These are phyloP conservation scores for Cylindrotheca closterium DNA, from an alignment of 108 stramenopile genomes.

Conservation along the genomic window DNA sequence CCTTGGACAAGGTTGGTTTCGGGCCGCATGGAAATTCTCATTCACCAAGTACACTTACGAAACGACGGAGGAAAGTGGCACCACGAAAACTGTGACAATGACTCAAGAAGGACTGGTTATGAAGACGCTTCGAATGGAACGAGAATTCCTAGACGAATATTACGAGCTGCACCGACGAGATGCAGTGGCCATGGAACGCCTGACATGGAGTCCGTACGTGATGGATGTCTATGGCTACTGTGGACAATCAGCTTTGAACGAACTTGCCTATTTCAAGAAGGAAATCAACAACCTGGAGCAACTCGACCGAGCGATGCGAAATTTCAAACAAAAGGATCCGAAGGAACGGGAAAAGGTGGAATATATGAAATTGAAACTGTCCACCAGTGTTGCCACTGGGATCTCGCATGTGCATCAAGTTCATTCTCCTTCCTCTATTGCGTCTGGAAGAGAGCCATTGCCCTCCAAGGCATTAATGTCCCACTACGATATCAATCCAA, in stretches of 20 bases:
- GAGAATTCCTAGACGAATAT: constrained; percentile 79
- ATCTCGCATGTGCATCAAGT: constrained; percentile 76
- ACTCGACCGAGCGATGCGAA: constrained; percentile 52
- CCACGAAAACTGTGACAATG: background rate
- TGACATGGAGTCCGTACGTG: constrained; percentile 73
- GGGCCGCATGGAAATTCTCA: constrained; percentile 70
- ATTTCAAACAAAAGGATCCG: background rate
- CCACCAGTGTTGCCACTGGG: constrained; percentile 65
- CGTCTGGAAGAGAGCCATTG: constrained; percentile 11
- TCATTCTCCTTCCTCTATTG: constrained; percentile 19
- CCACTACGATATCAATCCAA: constrained; percentile 81
- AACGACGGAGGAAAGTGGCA: background rate
- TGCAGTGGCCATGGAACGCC: constrained; percentile 86
- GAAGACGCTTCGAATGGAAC: constrained; percentile 78
- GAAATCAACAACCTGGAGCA: constrained; percentile 58
- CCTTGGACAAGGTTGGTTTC: constrained; percentile 84
- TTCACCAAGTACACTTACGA: constrained; percentile 27
- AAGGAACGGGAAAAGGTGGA: background rate
- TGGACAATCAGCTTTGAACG: constrained; percentile 85
- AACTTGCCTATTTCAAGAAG: constrained; percentile 66
- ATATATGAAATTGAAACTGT: constrained; percentile 63
- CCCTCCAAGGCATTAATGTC: constrained; percentile 37
- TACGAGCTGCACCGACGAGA: constrained; percentile 83
- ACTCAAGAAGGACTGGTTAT: constrained; percentile 46
- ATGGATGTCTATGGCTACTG: constrained; percentile 85